Conservation (phyloP, 192 early-diverging fungal species). For the Gigaspora rosea region DNA sequence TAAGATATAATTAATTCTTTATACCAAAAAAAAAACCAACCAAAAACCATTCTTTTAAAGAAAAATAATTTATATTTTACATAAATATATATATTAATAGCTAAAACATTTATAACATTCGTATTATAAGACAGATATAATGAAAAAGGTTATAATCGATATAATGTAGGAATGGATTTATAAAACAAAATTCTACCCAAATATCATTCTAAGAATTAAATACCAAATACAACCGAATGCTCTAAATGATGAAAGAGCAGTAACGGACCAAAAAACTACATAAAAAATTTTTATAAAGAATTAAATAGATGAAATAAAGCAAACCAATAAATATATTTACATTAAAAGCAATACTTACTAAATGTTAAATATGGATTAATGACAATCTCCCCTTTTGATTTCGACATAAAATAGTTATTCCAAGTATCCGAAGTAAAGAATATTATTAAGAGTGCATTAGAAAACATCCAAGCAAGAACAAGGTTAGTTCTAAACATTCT, state of each 20-base stretch:
- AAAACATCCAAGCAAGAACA: constrained; percentile 85
- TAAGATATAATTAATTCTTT: no score
- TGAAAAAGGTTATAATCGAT: no score
- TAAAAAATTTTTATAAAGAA: constrained; percentile 49
- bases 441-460: constrained; percentile 74
- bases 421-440: constrained; percentile 60
- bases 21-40: no score
- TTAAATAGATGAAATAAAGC: not conserved
- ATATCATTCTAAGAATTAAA: constrained; percentile 62
- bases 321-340: not conserved
- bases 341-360: constrained; percentile 8
- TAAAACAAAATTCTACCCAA: constrained; percentile 46
- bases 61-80: no score
- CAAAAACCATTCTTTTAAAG: no score
- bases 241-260: constrained; percentile 67
- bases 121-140: no score
- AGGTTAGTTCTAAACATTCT: constrained; percentile 82
- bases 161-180: no score
- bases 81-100: no score
- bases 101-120: no score
- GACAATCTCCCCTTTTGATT: not conserved
- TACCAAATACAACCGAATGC: constrained; percentile 78
- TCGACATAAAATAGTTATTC: constrained; percentile 22
- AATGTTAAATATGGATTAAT: constrained; percentile 30
- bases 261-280: constrained; percentile 90